A percentile compares a stretch with the other conserved stretches of the same genome.
phyloP scores from a whole-genome alignment of 495 filamentous ascomycete genomes.

The Staphylotrichum longicolle region DNA sequence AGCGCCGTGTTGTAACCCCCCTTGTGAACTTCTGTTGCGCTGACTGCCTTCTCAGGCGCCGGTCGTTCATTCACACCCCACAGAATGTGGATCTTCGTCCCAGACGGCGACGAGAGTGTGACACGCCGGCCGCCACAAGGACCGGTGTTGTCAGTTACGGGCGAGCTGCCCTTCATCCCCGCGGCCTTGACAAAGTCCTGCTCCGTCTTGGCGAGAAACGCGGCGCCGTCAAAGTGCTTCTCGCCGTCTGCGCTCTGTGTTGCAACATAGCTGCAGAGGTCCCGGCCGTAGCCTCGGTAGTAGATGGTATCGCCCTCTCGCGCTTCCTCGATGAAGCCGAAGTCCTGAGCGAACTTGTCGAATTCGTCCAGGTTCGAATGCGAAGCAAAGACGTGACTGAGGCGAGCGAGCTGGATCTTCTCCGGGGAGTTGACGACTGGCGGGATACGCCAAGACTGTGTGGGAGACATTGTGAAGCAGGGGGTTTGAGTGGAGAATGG shows the following conservation, averaged over 20 bases:
- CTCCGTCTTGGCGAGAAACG: conserved; percentile 50
- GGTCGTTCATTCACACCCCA: too few relatives aligned
- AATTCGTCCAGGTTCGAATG: conserved; percentile 46
- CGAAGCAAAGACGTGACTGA: conserved; percentile 53
- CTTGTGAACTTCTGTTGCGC: too few relatives aligned
- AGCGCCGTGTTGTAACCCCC: too few relatives aligned
- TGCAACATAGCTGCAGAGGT: conserved; percentile 54
- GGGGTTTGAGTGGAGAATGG: too few relatives aligned
- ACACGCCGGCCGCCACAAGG: conserved; percentile 55
- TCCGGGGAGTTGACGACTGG: not conserved
- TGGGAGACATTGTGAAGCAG: too few relatives aligned
- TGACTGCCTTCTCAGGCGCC: too few relatives aligned
- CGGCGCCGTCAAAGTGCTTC: conserved; percentile 44
- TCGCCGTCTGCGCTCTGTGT: conserved; percentile 43
- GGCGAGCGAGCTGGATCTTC: conserved; percentile 51
- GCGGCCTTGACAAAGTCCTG: conserved; percentile 49
- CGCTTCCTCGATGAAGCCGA: conserved; percentile 49
- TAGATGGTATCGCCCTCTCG: conserved; percentile 44
- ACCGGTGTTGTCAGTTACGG: conserved; percentile 47
- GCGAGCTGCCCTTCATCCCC: conserved; percentile 41
- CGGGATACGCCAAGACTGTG: not conserved
- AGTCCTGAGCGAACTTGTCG: conserved; percentile 48
- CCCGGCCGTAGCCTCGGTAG: conserved; percentile 54
- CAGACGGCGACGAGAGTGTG: conserved; percentile 51
- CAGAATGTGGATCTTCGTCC: conserved; percentile 51